These are phyloP conservation scores for Basidioascus undulatus DNA, from an alignment of 768 basidiomycete species.

Conservation along the genomic window DNA sequence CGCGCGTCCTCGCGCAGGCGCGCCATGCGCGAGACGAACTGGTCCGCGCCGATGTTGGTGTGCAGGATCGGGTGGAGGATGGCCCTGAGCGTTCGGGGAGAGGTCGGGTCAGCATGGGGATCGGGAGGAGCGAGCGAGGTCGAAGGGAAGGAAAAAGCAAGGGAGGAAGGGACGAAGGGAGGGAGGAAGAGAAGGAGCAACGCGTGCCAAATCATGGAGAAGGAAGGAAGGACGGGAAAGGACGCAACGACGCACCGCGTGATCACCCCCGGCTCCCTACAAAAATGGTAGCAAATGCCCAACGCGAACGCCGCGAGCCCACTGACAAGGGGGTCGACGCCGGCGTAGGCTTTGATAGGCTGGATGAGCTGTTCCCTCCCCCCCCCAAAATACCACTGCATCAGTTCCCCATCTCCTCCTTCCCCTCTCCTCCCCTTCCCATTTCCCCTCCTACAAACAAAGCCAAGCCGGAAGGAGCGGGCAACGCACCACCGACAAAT, in stretches of 20 bases:
- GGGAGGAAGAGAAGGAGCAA: neutral
- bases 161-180: neutral
- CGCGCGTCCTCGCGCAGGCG: constrained; percentile 76
- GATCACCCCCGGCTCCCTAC: constrained; percentile 82
- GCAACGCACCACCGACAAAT: constrained; percentile 57
- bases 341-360: constrained; percentile 72
- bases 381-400: neutral
- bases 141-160: neutral
- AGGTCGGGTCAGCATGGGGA: neutral
- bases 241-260: constrained; percentile 34
- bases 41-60: constrained; percentile 62
- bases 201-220: no score
- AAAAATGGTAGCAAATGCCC: constrained; percentile 87
- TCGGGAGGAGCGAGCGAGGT: neutral
- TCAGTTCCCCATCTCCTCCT: no score
- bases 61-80: constrained; percentile 75
- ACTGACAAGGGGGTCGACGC: constrained; percentile 63
- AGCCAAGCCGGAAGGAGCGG: neutral
- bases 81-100: constrained; percentile 25
- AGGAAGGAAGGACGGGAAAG: neutral
- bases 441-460: no score
- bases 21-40: constrained; percentile 61
- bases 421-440: no score
- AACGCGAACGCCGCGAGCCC: constrained; percentile 77
- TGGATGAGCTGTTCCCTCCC: constrained; percentile 79